These are phyloP conservation scores for Paraphaeosphaeria sporulosa DNA, from an alignment of 2,329 filamentous ascomycete genomes.

Conservation along the genomic window DNA sequence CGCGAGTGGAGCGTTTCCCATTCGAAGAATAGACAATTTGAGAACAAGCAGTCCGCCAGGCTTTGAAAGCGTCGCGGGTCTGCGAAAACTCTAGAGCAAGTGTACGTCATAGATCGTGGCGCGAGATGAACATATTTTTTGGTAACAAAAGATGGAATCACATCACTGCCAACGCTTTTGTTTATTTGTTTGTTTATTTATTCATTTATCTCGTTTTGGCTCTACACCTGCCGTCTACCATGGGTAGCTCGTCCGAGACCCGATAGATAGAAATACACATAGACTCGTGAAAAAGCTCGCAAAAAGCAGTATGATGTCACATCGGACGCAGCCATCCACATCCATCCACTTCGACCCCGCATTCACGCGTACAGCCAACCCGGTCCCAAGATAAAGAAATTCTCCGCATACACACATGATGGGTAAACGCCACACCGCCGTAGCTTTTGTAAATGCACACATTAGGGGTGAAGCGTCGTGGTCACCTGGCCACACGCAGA, in stretches of 20 bases:
- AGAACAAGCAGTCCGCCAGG: too few species aligned
- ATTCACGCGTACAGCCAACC: neutral
- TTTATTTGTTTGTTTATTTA: too few species aligned
- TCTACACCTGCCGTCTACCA: neutral
- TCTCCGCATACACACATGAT: neutral
- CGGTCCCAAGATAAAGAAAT: neutral
- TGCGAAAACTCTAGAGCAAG: too few species aligned
- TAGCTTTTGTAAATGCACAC: constrained; percentile 10
- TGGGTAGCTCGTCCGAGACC: neutral
- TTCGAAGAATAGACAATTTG: too few species aligned
- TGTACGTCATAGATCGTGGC: too few species aligned
- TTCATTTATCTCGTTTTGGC: too few species aligned
- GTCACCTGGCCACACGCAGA: neutral
- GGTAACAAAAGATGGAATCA: too few species aligned
- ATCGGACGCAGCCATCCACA: neutral
- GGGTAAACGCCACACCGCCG: neutral
- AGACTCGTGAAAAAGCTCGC: neutral
- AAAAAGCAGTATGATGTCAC: neutral
- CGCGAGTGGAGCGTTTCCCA: too few species aligned
- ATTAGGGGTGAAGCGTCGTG: neutral
- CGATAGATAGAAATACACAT: neutral
- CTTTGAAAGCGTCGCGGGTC: too few species aligned
- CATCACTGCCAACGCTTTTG: too few species aligned
- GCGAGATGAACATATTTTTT: too few species aligned
- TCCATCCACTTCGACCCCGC: neutral